Percentiles rank a stretch among this genome's conserved stretches.
These are phyloP conservation scores for Colletotrichum agaves DNA, from an alignment of 2,329 filamentous ascomycete species.

Conservation along the genomic window DNA sequence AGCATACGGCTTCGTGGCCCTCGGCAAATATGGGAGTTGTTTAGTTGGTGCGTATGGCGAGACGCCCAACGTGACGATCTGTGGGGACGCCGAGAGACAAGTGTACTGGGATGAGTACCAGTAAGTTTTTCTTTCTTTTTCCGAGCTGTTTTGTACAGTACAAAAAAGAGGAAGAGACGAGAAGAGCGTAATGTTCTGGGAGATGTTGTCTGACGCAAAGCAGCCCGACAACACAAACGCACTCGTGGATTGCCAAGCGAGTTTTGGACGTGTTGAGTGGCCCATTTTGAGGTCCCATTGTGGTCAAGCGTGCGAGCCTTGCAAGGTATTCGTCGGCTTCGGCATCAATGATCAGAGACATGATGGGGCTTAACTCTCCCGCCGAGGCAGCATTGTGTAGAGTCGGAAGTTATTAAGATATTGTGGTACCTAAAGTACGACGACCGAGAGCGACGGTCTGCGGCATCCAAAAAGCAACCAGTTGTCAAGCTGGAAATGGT, in stretches of 20 bases:
- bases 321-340: background rate
- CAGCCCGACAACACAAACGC: slow-evolving; percentile 31
- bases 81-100: slow-evolving; percentile 11
- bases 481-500: background rate
- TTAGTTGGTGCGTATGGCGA: slow-evolving; percentile 24
- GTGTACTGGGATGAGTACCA: slow-evolving; percentile 36
- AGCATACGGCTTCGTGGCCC: slow-evolving; percentile 14
- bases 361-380: background rate
- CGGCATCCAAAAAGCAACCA: background rate
- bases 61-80: slow-evolving; percentile 30
- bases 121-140: background rate
- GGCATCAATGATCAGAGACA: background rate
- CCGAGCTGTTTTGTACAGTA: too few species aligned
- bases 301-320: background rate
- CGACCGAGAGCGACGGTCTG: background rate
- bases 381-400: background rate
- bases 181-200: background rate
- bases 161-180: too few species aligned
- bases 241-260: slow-evolving; percentile 32
- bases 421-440: background rate
- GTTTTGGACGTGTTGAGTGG: slow-evolving; percentile 16
- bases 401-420: background rate
- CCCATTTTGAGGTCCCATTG: slow-evolving; percentile 4
- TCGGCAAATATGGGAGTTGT: slow-evolving; percentile 32
- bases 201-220: background rate